Base-by-base conservation (phyloP, 305 asterid species). In the Rubia occidens region DNA sequence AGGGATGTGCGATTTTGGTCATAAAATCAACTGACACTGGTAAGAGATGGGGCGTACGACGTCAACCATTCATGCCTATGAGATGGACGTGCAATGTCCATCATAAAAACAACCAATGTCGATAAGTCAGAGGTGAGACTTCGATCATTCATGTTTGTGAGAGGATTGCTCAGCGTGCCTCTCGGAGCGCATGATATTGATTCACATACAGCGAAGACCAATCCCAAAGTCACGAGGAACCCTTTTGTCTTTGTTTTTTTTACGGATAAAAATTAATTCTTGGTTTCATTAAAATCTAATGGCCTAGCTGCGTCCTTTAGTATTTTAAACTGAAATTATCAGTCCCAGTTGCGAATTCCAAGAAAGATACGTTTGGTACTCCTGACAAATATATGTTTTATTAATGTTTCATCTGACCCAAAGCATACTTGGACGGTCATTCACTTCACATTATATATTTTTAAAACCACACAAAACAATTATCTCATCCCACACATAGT, bases 181-280 rank as follows among this genome's bases (percentile, higher is more conserved):
- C n/a, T n/a, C n/a, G n/a, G 88, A 72, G 86, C 88, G 83, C 90
- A 80, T 87, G 94, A 85, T 64, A 69, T 75, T 77, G 83, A 87
- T 77, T 82, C 90, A 85, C 76, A 72, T 77, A 83, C 88, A 84
- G 84, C 86, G 78, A 81, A 53, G 86, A 82, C 71, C 73, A 77
- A 72, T 49, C 80, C n/a, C 79, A 67, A 76, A 58, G 83, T 78
- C 86, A 81, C 85, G 80, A 81, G 74, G 73, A 72, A 53, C 61
- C 71, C n/a, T 66, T 67, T 73, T 77, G 71, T 43, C 55, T 14
- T 49, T 49, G 14, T 3, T 13, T 1, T 49, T 49, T 49, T 15
- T 15, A n/a, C n/a, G n/a, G 18, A 49, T 49, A 49, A 49, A 49
- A 49, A 15, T n/a, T n/a, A 39, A 39, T 51, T 35, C 24, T 39